Evolutionary conservation across 1,139 yeast species (phyloP).

Genomic region (Candida sanyaensis): DNA sequence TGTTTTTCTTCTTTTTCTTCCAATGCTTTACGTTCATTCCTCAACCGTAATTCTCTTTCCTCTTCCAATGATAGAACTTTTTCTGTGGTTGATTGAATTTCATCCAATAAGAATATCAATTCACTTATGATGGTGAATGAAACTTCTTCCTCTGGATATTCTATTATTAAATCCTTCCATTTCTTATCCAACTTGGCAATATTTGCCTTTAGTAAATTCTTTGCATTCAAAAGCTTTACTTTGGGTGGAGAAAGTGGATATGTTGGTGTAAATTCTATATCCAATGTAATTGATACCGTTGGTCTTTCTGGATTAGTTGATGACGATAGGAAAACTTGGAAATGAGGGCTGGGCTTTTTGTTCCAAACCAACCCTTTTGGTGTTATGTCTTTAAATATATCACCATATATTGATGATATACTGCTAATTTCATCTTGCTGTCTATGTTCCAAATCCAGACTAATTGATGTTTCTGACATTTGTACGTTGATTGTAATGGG

Average conservation of each 20-base stretch:
- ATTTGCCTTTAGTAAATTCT: conserved; percentile 65
- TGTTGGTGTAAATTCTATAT: conserved; percentile 79
- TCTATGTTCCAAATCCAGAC: conserved; percentile 31
- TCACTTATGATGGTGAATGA: conserved; percentile 57
- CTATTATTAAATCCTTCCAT: conserved; percentile 51
- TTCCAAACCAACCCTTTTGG: conserved; percentile 76
- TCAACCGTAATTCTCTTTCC: conserved; percentile 69
- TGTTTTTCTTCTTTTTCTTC: conserved; percentile 34
- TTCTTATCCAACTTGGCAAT: conserved; percentile 47
- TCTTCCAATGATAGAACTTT: conserved; percentile 85
- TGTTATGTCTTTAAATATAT: conserved; percentile 69
- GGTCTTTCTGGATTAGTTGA: conserved; percentile 48
- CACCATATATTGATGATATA: conserved; percentile 82
- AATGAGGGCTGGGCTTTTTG: conserved; percentile 76
- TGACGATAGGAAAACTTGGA: conserved; percentile 57
- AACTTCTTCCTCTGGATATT: conserved; percentile 75
- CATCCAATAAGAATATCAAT: conserved; percentile 61
- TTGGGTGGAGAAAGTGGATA: conserved; percentile 82
- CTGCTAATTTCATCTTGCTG: conserved; percentile 68
- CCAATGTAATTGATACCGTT: conserved; percentile 55
- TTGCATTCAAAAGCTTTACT: conserved; percentile 57
- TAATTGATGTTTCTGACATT: conserved; percentile 18
- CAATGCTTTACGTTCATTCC: conserved; percentile 55
- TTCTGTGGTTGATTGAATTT: conserved; percentile 70
- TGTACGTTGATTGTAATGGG: background rate